Evolutionary conservation across 2,329 filamentous ascomycete genomes (phyloP).

Genomic region (Aspergillus nomiae): DNA sequence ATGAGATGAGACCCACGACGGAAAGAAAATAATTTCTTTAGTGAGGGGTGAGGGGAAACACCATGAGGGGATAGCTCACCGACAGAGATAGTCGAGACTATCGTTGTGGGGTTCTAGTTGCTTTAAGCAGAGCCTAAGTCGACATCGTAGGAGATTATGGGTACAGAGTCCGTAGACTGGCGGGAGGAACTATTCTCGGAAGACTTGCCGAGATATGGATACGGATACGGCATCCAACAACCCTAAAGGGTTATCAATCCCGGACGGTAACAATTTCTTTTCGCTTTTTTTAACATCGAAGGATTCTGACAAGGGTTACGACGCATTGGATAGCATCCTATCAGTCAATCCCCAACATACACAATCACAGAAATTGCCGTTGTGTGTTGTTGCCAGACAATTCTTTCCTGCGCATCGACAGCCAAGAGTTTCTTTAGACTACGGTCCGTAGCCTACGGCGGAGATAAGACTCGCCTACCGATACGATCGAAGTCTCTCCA

Average conservation of each 20-base stretch:
- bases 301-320: neutral
- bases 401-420: too few species aligned
- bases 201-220: neutral
- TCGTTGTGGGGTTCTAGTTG: neutral
- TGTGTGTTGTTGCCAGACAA: neutral
- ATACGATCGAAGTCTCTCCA: neutral
- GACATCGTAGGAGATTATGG: neutral
- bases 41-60: neutral
- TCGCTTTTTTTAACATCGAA: neutral
- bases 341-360: neutral
- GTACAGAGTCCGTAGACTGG: neutral
- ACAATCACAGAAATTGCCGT: neutral
- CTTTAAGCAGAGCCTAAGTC: neutral
- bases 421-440: neutral
- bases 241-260: neutral
- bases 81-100: neutral
- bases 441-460: too few species aligned
- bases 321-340: neutral
- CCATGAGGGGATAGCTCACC: neutral
- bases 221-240: neutral
- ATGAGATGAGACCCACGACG: neutral
- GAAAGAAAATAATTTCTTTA: neutral
- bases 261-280: neutral
- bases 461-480: neutral
- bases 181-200: neutral